A percentile compares a stretch with the other conserved stretches of the same genome.
Evolutionary conservation across 129 eudicot genomes (phyloP).

Genomic region (Centella asiatica): DNA sequence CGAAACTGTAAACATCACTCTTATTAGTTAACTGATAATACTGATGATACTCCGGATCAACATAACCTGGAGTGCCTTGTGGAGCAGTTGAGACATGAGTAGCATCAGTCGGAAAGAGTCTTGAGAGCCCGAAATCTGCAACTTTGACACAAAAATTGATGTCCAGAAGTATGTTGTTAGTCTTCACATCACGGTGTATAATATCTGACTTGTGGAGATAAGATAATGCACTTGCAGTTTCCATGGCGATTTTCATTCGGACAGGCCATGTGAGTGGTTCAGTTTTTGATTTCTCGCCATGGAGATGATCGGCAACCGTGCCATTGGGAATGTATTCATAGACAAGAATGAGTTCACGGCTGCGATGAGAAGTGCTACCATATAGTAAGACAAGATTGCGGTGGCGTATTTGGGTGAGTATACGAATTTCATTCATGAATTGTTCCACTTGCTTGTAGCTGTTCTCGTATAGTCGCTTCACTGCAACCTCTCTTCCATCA

Average conservation of each 20-base stretch:
- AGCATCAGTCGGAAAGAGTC: slow-evolving; percentile 43
- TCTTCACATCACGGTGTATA: slow-evolving; percentile 51
- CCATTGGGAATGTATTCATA: slow-evolving; percentile 51
- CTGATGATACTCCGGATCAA: slow-evolving; percentile 46
- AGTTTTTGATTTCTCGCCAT: slow-evolving; percentile 22
- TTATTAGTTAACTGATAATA: slow-evolving; percentile 42
- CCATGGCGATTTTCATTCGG: slow-evolving; percentile 46
- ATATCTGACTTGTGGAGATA: slow-evolving; percentile 47
- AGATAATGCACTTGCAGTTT: slow-evolving; percentile 40
- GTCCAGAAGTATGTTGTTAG: slow-evolving; percentile 53
- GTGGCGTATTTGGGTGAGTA: slow-evolving; percentile 41
- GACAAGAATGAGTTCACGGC: slow-evolving; percentile 46
- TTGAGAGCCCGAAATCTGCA: slow-evolving; percentile 59
- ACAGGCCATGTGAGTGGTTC: slow-evolving; percentile 32
- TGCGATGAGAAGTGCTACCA: slow-evolving; percentile 45
- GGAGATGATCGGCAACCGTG: slow-evolving; percentile 49
- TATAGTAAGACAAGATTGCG: slow-evolving; percentile 41
- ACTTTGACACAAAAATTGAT: slow-evolving; percentile 39
- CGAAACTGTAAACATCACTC: slow-evolving; percentile 62
- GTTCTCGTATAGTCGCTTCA: slow-evolving; percentile 47
- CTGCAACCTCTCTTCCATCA: slow-evolving; percentile 56
- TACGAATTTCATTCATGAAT: slow-evolving; percentile 45
- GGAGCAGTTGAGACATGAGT: slow-evolving; percentile 65
- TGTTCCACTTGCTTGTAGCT: slow-evolving; percentile 40
- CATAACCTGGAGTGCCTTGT: slow-evolving; percentile 57